A percentile compares a stretch with the other conserved stretches of the same genome.
These are phyloP conservation scores for Trichoderma harzianum DNA, from an alignment of 2,329 filamentous ascomycete species.

Conservation along the genomic window DNA sequence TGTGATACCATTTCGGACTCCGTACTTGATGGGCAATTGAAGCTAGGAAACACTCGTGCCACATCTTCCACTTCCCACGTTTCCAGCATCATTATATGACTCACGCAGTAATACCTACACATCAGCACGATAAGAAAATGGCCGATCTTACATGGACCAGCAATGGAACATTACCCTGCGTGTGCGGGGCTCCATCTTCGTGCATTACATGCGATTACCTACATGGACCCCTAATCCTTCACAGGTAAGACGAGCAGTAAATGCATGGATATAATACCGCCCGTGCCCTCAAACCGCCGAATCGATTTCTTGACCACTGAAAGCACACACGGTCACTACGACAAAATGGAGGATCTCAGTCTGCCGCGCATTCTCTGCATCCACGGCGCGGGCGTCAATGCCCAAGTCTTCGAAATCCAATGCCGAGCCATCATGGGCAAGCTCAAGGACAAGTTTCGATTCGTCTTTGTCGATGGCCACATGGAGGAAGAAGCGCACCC, in stretches of 20 bases:
- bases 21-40: background rate
- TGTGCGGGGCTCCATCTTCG: conserved; percentile 3
- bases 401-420: conserved; percentile 65
- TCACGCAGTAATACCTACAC: background rate
- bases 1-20: background rate
- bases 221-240: background rate
- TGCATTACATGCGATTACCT: background rate
- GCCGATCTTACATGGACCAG: background rate
- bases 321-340: background rate
- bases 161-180: background rate
- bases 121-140: background rate
- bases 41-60: background rate
- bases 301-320: background rate
- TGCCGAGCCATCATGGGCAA: conserved; percentile 51
- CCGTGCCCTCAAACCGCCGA: background rate
- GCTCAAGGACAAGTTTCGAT: conserved; percentile 59
- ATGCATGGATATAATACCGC: background rate
- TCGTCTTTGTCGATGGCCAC: conserved; percentile 70
- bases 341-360: conserved; percentile 21
- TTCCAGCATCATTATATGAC: background rate
- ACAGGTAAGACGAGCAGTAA: background rate
- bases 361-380: conserved; percentile 72
- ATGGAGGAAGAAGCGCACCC: conserved; percentile 60
- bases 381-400: conserved; percentile 75
- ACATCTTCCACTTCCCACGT: background rate